Evolutionary conservation across 306 rosid genomes (phyloP).

Genomic region (Sesbania bispinosa): DNA sequence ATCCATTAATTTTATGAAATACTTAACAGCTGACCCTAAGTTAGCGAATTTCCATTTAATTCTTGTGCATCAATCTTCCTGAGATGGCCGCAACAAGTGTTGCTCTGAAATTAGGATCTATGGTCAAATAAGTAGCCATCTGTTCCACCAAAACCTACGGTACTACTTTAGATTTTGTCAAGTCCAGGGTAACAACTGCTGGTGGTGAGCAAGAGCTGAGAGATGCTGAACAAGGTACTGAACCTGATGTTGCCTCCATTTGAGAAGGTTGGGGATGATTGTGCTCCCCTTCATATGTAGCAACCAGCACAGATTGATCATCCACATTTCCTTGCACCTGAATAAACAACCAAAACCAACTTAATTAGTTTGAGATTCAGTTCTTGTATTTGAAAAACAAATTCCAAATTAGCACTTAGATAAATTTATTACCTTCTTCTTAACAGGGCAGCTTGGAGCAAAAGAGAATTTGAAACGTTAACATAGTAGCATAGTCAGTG

Average conservation of each 20-base stretch:
- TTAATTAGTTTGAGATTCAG: background rate
- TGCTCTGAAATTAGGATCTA: conserved; percentile 88
- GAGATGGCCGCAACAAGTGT: conserved; percentile 93
- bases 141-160: conserved; percentile 73
- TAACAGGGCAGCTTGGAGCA: conserved; percentile 94
- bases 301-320: conserved; percentile 83
- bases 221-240: conserved; percentile 45
- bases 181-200: conserved; percentile 51
- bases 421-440: conserved; percentile 85
- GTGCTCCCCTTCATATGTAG: conserved; percentile 98
- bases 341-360: conserved; percentile 17
- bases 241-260: conserved; percentile 52
- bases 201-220: conserved; percentile 44
- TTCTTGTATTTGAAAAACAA: background rate
- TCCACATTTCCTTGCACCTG: conserved; percentile 97
- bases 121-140: conserved; percentile 93
- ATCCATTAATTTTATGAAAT: conserved; percentile 20
- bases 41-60: conserved; percentile 26
- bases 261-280: conserved; percentile 70
- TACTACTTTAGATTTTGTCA: conserved; percentile 56
- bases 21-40: conserved; percentile 19
- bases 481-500: no score
- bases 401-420: background rate
- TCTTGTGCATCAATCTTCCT: conserved; percentile 58
- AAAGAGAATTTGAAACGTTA: conserved; percentile 98